These are phyloP conservation scores for Fusarium coicis DNA, from an alignment of 2,329 filamentous ascomycete genomes.

Conservation along the genomic window DNA sequence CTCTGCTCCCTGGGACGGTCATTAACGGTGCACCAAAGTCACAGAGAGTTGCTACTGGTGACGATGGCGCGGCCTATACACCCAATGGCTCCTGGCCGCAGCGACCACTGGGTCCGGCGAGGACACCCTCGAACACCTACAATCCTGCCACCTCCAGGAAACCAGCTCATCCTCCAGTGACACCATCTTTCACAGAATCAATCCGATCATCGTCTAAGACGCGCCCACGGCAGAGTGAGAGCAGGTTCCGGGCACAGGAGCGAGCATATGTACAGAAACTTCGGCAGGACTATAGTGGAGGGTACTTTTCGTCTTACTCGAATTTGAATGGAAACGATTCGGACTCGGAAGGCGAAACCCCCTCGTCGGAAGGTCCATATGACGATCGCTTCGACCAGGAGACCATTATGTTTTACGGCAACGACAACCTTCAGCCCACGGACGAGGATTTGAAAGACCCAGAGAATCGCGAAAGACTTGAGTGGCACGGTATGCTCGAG, in stretches of 20 bases:
- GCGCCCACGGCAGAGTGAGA: conserved; percentile 58
- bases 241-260: conserved; percentile 72
- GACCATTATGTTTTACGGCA: conserved; percentile 90
- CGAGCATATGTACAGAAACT: conserved; percentile 94
- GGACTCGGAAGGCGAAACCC: conserved; percentile 90
- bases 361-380: conserved; percentile 83
- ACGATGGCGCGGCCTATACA: conserved; percentile 43
- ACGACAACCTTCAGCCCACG: conserved; percentile 88
- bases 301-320: conserved; percentile 79
- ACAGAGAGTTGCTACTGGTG: conserved; percentile 51
- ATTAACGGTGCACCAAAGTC: conserved; percentile 56
- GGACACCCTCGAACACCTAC: conserved; percentile 84
- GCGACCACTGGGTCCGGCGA: conserved; percentile 73
- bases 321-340: conserved; percentile 75
- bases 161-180: conserved; percentile 52
- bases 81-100: conserved; percentile 61
- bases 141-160: conserved; percentile 72
- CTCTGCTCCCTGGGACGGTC: conserved; percentile 53
- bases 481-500: conserved; percentile 98
- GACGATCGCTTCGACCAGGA: conserved; percentile 93
- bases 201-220: conserved; percentile 65
- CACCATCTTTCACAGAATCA: conserved; percentile 57
- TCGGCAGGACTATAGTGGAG: conserved; percentile 72
- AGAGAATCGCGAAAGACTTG: conserved; percentile 86
- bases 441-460: conserved; percentile 91